A percentile compares a stretch with the other conserved stretches of the same genome.
phyloP scores from a whole-genome alignment of 108 stramenopile genomes.

The Cyclotella choctawhatcheeana region DNA sequence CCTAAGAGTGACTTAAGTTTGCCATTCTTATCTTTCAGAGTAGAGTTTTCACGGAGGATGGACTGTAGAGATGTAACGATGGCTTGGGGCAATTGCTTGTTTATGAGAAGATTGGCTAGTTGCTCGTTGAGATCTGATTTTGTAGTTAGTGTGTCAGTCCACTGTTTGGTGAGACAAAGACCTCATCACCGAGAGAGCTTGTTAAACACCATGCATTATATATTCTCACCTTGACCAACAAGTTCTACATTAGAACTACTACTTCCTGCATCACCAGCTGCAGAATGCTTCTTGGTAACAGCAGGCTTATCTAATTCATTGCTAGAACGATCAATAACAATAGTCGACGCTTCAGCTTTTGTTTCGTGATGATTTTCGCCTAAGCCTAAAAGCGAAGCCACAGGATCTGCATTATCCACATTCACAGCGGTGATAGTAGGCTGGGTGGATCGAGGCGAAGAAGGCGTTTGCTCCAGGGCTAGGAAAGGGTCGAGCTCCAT shows the following conservation, averaged over 20 bases:
- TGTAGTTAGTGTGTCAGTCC: not conserved
- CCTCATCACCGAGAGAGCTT: too few species aligned
- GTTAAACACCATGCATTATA: too few species aligned
- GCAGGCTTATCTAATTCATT: not conserved
- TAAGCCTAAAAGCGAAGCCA: constrained; percentile 16
- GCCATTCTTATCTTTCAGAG: constrained; percentile 77
- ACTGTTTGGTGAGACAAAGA: too few species aligned
- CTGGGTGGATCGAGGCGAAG: not conserved
- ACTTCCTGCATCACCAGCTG: not conserved
- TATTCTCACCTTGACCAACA: constrained; percentile 7
- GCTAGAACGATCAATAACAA: not conserved
- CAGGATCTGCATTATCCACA: constrained; percentile 21
- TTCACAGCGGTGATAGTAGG: not conserved
- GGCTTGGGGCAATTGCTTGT: constrained; percentile 39
- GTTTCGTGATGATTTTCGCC: not conserved
- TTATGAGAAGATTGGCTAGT: constrained; percentile 37
- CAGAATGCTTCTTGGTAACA: not conserved
- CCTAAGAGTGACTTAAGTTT: constrained; percentile 86
- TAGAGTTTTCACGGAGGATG: constrained; percentile 70
- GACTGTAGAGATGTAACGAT: constrained; percentile 54
- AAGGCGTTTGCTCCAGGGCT: constrained; percentile 25
- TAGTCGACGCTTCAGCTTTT: not conserved
- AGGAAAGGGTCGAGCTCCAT: constrained; percentile 42
- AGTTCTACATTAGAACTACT: not conserved
- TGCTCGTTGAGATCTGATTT: constrained; percentile 28